A percentile compares a stretch with the other conserved stretches of the same genome.
These are phyloP conservation scores for Fusarium sp. DNA, from an alignment of 2,329 filamentous ascomycete species.

Conservation along the genomic window DNA sequence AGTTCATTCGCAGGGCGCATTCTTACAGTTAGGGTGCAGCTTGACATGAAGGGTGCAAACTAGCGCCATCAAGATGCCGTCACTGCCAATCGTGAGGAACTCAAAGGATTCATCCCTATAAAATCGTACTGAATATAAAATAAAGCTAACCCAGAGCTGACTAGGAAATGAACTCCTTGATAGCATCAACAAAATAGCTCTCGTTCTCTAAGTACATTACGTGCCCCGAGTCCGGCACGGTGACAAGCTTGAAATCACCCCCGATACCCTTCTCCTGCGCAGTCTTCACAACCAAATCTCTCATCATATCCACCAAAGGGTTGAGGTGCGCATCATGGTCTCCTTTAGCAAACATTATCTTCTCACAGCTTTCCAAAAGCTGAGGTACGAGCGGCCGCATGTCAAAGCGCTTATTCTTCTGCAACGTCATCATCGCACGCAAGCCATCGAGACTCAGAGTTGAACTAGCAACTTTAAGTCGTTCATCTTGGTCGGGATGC, in stretches of 20 bases:
- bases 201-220: conserved; percentile 16
- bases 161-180: not conserved
- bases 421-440: not conserved
- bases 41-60: conserved; percentile 14
- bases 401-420: not conserved
- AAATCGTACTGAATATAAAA: fast-evolving
- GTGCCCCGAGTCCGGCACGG: not conserved
- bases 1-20: not conserved
- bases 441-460: not conserved
- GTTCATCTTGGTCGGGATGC: not conserved
- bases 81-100: fast-evolving
- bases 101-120: fast-evolving
- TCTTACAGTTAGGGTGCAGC: not conserved
- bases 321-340: not conserved
- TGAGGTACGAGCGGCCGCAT: not conserved
- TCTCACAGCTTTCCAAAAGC: not conserved
- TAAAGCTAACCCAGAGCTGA: fast-evolving
- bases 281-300: not conserved
- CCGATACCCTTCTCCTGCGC: not conserved
- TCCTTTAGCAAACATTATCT: not conserved
- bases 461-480: not conserved
- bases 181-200: not conserved
- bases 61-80: not conserved
- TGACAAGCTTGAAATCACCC: not conserved
- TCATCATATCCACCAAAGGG: conserved; percentile 1